Base-by-base conservation (phyloP, 306 rosid genomes). In the Lotus japonicus region DNA sequence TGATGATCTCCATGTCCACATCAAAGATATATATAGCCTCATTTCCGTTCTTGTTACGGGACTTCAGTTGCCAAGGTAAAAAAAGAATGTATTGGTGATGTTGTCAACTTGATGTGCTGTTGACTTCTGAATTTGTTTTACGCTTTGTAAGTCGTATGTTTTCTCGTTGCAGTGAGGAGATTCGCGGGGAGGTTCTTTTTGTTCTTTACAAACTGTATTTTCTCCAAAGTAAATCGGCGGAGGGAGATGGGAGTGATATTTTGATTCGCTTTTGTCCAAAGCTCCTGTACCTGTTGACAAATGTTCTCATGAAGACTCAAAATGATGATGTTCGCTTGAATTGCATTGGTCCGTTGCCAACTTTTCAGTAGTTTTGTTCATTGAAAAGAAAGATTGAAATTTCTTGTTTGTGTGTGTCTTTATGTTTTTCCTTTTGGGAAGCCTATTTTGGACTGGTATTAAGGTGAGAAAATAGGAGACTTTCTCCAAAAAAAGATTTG, bases 41-140 rank as follows among this genome's bases (percentile, higher is more conserved):
- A 61, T 88, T 64, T 76, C 82, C 51, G 79, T 84, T 82, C 96
- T 94, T 43, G 84, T 90, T 42, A 79, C 78, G 7, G 99, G 97
- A 15, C 97, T 94, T 77, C 90, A 85, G 63, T 77, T 94, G 68
- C 97, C 99, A 5, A 88, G 97, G 99, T 90, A 67, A 81, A 13
- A 58, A 31, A 31, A n/a, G 21, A 5, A 38, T 59, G 58, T 14
- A 49, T 42, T 55, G 75, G 49, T n/a, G n/a, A 21, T 53, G 55
- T 53, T 66, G 36, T 44, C 18, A 35, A 55, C 50, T 21, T 44
- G 15, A 8, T 10, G 7, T 63, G 16, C 9, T 54, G 36, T 72
- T 43, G 28, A 42, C 9, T 68, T 52, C 63, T 64, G 60, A 45
- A 4, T 63, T 71, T 56, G 36, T 57, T 42, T 43, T 15, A 15